phyloP scores from a whole-genome alignment of 805 yeast genomes.

The Zygosaccharomyces lentus region DNA sequence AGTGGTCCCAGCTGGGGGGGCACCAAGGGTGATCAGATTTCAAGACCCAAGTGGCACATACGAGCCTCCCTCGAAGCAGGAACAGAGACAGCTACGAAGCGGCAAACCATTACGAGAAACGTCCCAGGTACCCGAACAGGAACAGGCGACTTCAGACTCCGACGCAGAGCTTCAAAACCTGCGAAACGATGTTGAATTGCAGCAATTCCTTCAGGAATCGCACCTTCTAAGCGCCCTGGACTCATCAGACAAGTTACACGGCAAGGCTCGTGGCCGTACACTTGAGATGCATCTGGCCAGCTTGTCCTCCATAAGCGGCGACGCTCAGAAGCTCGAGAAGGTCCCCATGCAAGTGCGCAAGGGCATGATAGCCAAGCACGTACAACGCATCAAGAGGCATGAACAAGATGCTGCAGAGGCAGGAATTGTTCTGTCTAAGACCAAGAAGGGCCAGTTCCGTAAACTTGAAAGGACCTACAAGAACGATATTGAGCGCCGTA shows the following conservation, averaged over 20 bases:
- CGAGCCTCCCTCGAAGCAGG: constrained; percentile 41
- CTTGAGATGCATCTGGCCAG: constrained; percentile 53
- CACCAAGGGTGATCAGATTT: constrained; percentile 29
- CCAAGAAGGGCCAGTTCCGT: constrained; percentile 62
- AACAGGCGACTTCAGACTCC: constrained; percentile 19
- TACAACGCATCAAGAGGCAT: constrained; percentile 47
- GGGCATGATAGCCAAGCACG: constrained; percentile 66
- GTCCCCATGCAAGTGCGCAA: constrained; percentile 88
- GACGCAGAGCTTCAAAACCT: constrained; percentile 48
- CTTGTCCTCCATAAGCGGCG: constrained; percentile 45
- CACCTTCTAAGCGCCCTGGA: constrained; percentile 50
- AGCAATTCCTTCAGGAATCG: constrained; percentile 65
- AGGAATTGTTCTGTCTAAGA: constrained; percentile 79
- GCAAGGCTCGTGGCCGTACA: constrained; percentile 64
- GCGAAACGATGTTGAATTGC: constrained; percentile 68
- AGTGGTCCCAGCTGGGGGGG: background rate
- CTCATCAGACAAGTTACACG: constrained; percentile 42
- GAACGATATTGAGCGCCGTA: constrained; percentile 38
- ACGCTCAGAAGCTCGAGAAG: constrained; percentile 49
- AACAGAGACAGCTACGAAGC: constrained; percentile 48
- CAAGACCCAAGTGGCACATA: constrained; percentile 24
- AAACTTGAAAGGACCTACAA: constrained; percentile 46
- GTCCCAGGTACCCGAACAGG: constrained; percentile 21
- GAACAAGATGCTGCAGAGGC: constrained; percentile 83
- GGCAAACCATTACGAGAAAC: constrained; percentile 47